A percentile compares a stretch with the other conserved stretches of the same genome.
phyloP scores from a whole-genome alignment of 139 green algal species.

The Marvania coccoides region DNA sequence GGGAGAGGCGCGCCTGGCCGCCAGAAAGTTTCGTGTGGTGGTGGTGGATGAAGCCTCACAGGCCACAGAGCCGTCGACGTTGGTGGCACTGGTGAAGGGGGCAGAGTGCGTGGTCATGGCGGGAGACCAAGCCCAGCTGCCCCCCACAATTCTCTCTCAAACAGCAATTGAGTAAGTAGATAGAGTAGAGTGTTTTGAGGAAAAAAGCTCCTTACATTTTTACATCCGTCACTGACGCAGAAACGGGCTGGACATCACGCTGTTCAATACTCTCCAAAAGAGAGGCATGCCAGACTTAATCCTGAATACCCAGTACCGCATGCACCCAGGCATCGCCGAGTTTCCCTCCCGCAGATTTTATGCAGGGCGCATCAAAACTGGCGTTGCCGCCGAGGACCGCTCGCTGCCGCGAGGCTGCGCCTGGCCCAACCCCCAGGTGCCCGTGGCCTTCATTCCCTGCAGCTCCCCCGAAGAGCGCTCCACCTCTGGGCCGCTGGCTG shows the following conservation, averaged over 20 bases:
- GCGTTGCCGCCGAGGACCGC: conserved; percentile 14
- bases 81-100: conserved; percentile 78
- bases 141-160: conserved; percentile 65
- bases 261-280: conserved; percentile 71
- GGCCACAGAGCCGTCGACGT: conserved; percentile 73
- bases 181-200: not conserved
- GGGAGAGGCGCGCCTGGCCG: conserved; percentile 35
- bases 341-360: conserved; percentile 61
- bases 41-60: conserved; percentile 93
- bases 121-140: conserved; percentile 82
- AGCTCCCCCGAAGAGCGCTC: conserved; percentile 25
- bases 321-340: conserved; percentile 68
- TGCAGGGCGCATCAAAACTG: conserved; percentile 29
- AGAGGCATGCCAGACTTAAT: conserved; percentile 61
- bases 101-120: conserved; percentile 80
- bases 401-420: conserved; percentile 16
- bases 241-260: conserved; percentile 54
- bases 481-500: not conserved
- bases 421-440: conserved; percentile 33
- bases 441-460: conserved; percentile 41
- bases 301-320: conserved; percentile 91
- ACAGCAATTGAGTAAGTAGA: conserved; percentile 31
- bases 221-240: not conserved
- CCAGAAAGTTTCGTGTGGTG: conserved; percentile 59
- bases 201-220: not conserved